phyloP scores from a whole-genome alignment of 2,329 filamentous ascomycete species.

The Aulographum hederae region DNA sequence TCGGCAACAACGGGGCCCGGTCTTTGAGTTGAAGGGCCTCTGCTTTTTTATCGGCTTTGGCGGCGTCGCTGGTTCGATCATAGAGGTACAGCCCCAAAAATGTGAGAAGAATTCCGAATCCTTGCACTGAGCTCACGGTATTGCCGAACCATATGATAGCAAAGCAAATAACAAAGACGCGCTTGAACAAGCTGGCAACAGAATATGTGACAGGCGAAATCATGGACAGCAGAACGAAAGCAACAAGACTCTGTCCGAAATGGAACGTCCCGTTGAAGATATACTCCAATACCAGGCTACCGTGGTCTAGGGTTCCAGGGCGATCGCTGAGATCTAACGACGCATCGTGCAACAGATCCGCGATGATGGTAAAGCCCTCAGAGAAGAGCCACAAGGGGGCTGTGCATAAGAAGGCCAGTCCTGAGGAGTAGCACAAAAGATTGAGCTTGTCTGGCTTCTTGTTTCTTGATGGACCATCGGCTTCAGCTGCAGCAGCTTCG shows the following conservation, averaged over 20 bases:
- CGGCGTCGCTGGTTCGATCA: slow-evolving; percentile 75
- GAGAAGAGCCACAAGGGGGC: slow-evolving; percentile 84
- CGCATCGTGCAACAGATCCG: slow-evolving; percentile 68
- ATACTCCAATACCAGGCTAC: slow-evolving; percentile 56
- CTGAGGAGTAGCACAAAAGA: slow-evolving; percentile 90
- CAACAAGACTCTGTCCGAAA: slow-evolving; percentile 89
- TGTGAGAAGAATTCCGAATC: slow-evolving; percentile 68
- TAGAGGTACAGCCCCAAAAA: slow-evolving; percentile 90
- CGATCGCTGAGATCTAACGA: slow-evolving; percentile 58
- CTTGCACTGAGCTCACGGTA: slow-evolving; percentile 67
- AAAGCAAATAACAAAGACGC: slow-evolving; percentile 89
- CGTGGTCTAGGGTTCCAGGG: slow-evolving; percentile 51
- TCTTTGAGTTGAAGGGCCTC: slow-evolving; percentile 43
- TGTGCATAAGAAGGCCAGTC: slow-evolving; percentile 75
- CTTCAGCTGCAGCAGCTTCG: slow-evolving; percentile 70
- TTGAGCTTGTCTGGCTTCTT: slow-evolving; percentile 94
- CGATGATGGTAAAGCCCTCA: slow-evolving; percentile 62
- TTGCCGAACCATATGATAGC: slow-evolving; percentile 94
- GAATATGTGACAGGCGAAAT: slow-evolving; percentile 95
- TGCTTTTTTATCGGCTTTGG: slow-evolving; percentile 70
- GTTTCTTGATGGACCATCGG: slow-evolving; percentile 42
- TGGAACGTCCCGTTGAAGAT: slow-evolving; percentile 95
- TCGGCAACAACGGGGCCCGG: slow-evolving; percentile 46
- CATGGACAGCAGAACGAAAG: slow-evolving; percentile 80
- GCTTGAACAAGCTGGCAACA: slow-evolving; percentile 87